Evolutionary conservation across 139 green algal species (phyloP), one percentile per base, ranked within the genome.

Genomic region (Chlamydomonas eustigma): DNA sequence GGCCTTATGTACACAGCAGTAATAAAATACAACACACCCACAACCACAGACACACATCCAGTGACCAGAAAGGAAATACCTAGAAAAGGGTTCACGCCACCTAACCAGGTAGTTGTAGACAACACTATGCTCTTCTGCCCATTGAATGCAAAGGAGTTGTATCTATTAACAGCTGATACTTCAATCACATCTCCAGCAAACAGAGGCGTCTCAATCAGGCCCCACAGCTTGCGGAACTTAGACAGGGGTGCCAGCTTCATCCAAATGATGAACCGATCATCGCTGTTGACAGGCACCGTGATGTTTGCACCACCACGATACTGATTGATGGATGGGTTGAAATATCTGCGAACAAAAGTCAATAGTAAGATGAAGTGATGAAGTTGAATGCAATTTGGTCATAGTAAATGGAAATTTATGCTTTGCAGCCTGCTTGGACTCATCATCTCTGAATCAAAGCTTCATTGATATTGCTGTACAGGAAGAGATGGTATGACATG

Each of bases 201-300:
- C 18, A 89, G 80, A 66, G 83, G 73, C 0, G 32, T 44, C 28
- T 64, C 24, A 31, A 89, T 87, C 28, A 70, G 74, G 33, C 85
- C 87, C 81, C 83, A 92, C 51, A 90, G 67, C 80, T 92, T 92
- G 30, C 85, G 73, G 74, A 92, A 90, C 0, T 32, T 75, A 0
- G 87, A 81, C 74, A 92, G 71, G 1, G 92, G 90, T 5, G 89
- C 88, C 4, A 91, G 88, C 32, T 93, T 84, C 93, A 98, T 96
- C 96, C 96, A 99, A 36, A 97, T 91, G 52, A 98, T 93, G 78
- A 98, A 94, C 38, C 94, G 92, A 87, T 99, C 83, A 65, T 95
- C 85, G 50, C 94, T 32, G 4, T 75, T 5, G 36, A 58, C 38
- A 5, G 37, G 32, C 22, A 5, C 44, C 5, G 64, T 75, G 30